Conservation (phyloP, 176 grass and related monocot genomes). For the barley (Hordeum vulgare) region MorexV3_pseudomolecules_assembly NC_058518.1:405396433-405396932, state of each 20-base stretch:
- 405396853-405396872: neutral
- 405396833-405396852: no score
- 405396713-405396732: neutral
- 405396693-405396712: constrained; percentile 31
- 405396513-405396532: neutral
- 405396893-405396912: neutral
- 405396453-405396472: neutral
- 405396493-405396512: neutral
- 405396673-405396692: neutral
- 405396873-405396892: neutral
- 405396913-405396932: constrained; percentile 10
- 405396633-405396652: neutral
- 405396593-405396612: neutral
- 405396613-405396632: no score
- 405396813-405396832: neutral
- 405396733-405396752: neutral
- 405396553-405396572: neutral
- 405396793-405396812: constrained; percentile 44
- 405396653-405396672: neutral
- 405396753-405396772: neutral
- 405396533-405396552: neutral
- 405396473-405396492: neutral
- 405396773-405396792: constrained; percentile 38
- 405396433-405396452: neutral
- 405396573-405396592: constrained; percentile 2